Evolutionary conservation across 768 basidiomycete species (phyloP).

Genomic region (Boletales sp.): DNA sequence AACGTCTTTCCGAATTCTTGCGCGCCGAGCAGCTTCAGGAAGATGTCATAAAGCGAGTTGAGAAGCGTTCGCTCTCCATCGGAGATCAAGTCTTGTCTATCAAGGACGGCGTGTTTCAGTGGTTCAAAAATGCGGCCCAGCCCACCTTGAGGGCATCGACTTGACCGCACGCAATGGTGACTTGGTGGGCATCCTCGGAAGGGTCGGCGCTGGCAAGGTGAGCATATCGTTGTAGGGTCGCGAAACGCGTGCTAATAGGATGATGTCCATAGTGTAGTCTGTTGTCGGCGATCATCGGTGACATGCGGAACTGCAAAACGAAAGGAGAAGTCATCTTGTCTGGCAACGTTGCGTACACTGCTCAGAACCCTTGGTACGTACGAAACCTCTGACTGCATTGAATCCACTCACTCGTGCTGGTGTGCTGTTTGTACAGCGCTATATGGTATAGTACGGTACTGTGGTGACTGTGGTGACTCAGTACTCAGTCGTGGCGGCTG

Average conservation of each 20-base stretch:
- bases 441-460: no score
- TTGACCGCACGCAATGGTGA: slow-evolving; percentile 79
- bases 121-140: slow-evolving; percentile 59
- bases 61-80: slow-evolving; percentile 37
- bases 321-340: slow-evolving; percentile 70
- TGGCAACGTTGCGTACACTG: slow-evolving; percentile 77
- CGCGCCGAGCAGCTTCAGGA: slow-evolving; percentile 73
- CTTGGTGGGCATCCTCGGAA: slow-evolving; percentile 78
- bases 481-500: no score
- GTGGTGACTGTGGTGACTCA: no score
- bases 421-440: no score
- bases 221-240: slow-evolving; percentile 2
- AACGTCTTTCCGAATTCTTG: slow-evolving; percentile 74
- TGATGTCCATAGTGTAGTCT: slow-evolving; percentile 54
- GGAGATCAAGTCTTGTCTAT: slow-evolving; percentile 74
- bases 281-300: slow-evolving; percentile 78
- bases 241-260: background rate
- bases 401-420: slow-evolving; percentile 30
- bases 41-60: slow-evolving; percentile 62
- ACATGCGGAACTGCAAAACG: slow-evolving; percentile 73
- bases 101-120: slow-evolving; percentile 74
- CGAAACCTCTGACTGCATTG: background rate
- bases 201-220: slow-evolving; percentile 90
- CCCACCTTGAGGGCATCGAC: slow-evolving; percentile 72
- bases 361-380: slow-evolving; percentile 81